A percentile compares a stretch with the other conserved stretches of the same genome.
phyloP scores from a whole-genome alignment of 352 stramenopile genomes.

The Plasmopara muralis region DNA sequence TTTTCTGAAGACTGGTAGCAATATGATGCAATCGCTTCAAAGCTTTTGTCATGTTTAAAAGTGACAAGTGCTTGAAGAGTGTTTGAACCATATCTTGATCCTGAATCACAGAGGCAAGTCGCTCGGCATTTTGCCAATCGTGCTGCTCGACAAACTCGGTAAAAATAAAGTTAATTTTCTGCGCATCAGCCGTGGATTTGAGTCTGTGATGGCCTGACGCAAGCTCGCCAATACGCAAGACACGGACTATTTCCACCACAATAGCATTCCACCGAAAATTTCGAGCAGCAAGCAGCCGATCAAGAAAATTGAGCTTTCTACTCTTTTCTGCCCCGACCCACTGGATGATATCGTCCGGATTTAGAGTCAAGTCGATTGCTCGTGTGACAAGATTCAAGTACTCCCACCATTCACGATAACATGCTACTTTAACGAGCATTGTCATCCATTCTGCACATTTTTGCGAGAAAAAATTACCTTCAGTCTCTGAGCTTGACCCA shows the following conservation, averaged over 20 bases:
- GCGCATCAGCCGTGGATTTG: conserved; percentile 3
- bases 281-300: conserved; percentile 22
- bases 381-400: conserved; percentile 44
- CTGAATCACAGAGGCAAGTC: conserved; percentile 18
- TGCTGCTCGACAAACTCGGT: conserved; percentile 24
- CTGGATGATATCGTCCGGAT: neutral
- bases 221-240: conserved; percentile 22
- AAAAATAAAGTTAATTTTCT: conserved; percentile 19
- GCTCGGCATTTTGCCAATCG: conserved; percentile 48
- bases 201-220: neutral
- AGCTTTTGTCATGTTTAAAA: conserved; percentile 44
- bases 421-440: conserved; percentile 24
- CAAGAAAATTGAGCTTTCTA: conserved; percentile 11
- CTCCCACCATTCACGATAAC: conserved; percentile 27
- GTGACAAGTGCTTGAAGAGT: conserved; percentile 25
- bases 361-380: conserved; percentile 22
- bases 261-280: conserved; percentile 38
- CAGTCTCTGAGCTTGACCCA: neutral
- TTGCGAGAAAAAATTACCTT: neutral
- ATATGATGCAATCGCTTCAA: conserved; percentile 45
- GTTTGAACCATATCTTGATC: conserved; percentile 26
- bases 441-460: conserved; percentile 13
- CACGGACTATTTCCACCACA: conserved; percentile 41
- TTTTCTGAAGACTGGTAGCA: neutral
- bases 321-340: conserved; percentile 6